Evolutionary conservation across 768 basidiomycete genomes (phyloP), one percentile per base, ranked within the genome.

Genomic region (Serendipita sp.): DNA sequence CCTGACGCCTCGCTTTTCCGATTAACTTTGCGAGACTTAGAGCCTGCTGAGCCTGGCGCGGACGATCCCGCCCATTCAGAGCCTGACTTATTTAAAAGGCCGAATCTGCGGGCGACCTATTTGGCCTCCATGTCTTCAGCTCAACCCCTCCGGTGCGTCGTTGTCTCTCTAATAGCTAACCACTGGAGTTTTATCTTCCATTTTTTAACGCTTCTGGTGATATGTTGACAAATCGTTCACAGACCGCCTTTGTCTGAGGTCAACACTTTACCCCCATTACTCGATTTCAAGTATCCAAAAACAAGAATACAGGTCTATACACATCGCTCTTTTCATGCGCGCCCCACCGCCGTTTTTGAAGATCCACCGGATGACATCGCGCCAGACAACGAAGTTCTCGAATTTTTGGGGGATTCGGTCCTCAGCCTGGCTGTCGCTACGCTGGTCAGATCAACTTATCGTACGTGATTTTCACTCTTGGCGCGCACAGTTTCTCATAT

Each of bases 311-410:
- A 81, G 70, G 80, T 89, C 0, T 90, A 87, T 70, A 91, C 89
- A 1, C 89, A 91, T 70, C 83, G 88, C 41, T 86, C 85, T 71
- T 81, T 78, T 69, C 81, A 77, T 69, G 88, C 81, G 0, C 78
- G 89, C 1, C 86, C 88, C 0, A 84, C 81, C 4, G 82, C 86
- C 68, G 75, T 88, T 30, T 91, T 91, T 68, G 89, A 91, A 71
- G 89, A 91, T 72, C 78, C 76, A 44, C 81, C 78, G 0, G 77
- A 81, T 67, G 88, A 91, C 73, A 84, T 80, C 1, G 86, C 85
- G 62, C 88, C 87, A 3, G 89, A 91, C 71, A 90, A 91, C 67
- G 89, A 91, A 75, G 90, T 88, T 70, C 80, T 81, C 63, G 89
- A 91, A 71, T 86, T 89, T 73, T 74, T 89, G 2, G 89, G 89